phyloP scores from a whole-genome alignment of 768 basidiomycete species.

The Lentinula raphanica region DNA sequence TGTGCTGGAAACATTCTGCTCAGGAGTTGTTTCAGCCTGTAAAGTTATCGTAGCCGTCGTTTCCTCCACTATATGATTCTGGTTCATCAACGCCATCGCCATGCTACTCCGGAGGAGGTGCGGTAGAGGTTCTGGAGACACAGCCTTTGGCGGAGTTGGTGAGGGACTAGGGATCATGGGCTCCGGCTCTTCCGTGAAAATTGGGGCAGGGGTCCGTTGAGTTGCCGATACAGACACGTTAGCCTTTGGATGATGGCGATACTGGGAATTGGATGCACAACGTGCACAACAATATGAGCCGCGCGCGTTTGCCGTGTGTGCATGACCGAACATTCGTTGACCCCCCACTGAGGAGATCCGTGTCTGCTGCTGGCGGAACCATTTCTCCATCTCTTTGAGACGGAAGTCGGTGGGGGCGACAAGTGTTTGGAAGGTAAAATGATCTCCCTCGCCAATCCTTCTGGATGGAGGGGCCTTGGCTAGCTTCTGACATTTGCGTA shows the following conservation, averaged over 20 bases:
- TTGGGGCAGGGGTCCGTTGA: background rate
- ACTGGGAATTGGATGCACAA: conserved; percentile 1
- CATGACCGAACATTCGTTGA: background rate
- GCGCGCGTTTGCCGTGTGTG: background rate
- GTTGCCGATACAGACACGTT: background rate
- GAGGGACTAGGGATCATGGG: conserved; percentile 7
- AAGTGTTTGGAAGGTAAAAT: conserved; percentile 55
- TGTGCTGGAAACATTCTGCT: background rate
- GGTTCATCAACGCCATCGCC: conserved; percentile 5
- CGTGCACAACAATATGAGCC: background rate
- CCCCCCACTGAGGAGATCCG: background rate
- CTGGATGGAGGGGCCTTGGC: conserved; percentile 40
- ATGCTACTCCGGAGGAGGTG: conserved; percentile 7
- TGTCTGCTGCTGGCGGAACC: conserved; percentile 43
- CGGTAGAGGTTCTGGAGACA: conserved; percentile 9
- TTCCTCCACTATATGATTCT: background rate
- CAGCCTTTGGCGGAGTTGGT: conserved; percentile 2
- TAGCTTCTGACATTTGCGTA: conserved; percentile 69
- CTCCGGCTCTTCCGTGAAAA: conserved; percentile 1
- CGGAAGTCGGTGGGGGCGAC: conserved; percentile 70
- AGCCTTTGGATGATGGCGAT: background rate
- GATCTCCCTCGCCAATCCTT: conserved; percentile 30
- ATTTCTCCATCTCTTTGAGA: conserved; percentile 74
- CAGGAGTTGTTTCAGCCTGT: background rate
- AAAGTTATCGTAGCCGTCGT: background rate